These are phyloP conservation scores for Penicillium sp. DNA, from an alignment of 2,329 filamentous ascomycete genomes.

Conservation along the genomic window DNA sequence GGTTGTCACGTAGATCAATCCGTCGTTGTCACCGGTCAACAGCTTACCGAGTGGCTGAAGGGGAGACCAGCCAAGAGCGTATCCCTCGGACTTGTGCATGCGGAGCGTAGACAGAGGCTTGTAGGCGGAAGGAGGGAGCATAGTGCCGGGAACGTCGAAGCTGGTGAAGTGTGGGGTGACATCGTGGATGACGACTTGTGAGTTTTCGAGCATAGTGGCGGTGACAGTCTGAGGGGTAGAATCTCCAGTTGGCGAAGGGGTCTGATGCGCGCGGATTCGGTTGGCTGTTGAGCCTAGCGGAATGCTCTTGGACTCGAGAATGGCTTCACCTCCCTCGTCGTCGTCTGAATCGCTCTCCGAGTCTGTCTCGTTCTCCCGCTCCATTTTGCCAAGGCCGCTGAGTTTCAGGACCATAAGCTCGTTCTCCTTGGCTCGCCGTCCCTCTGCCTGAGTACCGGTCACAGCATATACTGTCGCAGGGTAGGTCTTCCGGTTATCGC, in stretches of 20 bases:
- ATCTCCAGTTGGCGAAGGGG: conserved; percentile 66
- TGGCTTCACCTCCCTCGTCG: conserved; percentile 78
- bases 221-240: conserved; percentile 81
- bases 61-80: conserved; percentile 96
- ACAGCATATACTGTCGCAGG: conserved; percentile 95
- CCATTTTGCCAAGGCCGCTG: conserved; percentile 87
- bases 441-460: conserved; percentile 89
- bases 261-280: conserved; percentile 86
- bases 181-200: conserved; percentile 90
- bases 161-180: conserved; percentile 85
- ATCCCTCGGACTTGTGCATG: conserved; percentile 92
- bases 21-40: conserved; percentile 88
- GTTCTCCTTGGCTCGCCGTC: conserved; percentile 77
- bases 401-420: conserved; percentile 96
- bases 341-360: conserved; percentile 73
- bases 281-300: conserved; percentile 88
- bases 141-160: conserved; percentile 86
- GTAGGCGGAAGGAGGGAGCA: conserved; percentile 80
- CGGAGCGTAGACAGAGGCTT: conserved; percentile 86
- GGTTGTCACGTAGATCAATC: conserved; percentile 86
- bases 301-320: conserved; percentile 90
- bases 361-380: conserved; percentile 71
- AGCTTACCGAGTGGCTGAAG: conserved; percentile 80
- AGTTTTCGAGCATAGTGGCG: conserved; percentile 89
- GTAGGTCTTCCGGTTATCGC: conserved; percentile 89